Evolutionary conservation across 192 early-diverging fungal genomes (phyloP), one percentile per base, ranked within the genome.

Genomic region (Backusella mclennaniae): DNA sequence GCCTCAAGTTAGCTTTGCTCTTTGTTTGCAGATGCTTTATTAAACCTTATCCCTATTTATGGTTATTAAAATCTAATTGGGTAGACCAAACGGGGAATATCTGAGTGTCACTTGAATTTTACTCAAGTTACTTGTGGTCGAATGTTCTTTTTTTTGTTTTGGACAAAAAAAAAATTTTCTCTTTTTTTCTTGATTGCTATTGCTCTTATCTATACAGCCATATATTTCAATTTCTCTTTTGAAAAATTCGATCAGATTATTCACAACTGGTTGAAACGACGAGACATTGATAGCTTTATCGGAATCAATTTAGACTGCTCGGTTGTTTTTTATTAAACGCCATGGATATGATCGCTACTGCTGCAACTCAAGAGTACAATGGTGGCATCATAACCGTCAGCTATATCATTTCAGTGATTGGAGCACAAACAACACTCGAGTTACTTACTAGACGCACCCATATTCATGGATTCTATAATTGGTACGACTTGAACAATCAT

Each of bases 351-450:
- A 19, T 68, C 15, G 33, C 70, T 31, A 7, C 41, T 29, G 26
- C 6, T 29, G 67, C 80, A 6, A 63, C 11, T 19, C 77, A 83
- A 39, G 2, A 76, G 21, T 79, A 79, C 69, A 69, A 52, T 76
- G 67, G 56, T 56, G 71, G 76, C 39, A 75, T 83, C 5, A 46
- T 83, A 11, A 21, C 80, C 66, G 35, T 84, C 41, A 80, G 78
- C 52, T 82, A 72, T 69, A 44, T 77, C 0, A 63, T 82, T 66
- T 81, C 80, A 21, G 84, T 81, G 1, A 71, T 84, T 19, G 82
- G 80, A 14, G 74, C 79, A 12, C 67, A 74, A 49, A 87, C 85
- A 26, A 77, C 85, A 35, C 73, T 87, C 17, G 81, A 82, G 63
- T 59, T 88, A 44, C 63, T 83, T 11, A 73, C 76, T 33, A 67